Conservation (phyloP, 768 basidiomycete species). For the Boletus rubroflammeus region DNA sequence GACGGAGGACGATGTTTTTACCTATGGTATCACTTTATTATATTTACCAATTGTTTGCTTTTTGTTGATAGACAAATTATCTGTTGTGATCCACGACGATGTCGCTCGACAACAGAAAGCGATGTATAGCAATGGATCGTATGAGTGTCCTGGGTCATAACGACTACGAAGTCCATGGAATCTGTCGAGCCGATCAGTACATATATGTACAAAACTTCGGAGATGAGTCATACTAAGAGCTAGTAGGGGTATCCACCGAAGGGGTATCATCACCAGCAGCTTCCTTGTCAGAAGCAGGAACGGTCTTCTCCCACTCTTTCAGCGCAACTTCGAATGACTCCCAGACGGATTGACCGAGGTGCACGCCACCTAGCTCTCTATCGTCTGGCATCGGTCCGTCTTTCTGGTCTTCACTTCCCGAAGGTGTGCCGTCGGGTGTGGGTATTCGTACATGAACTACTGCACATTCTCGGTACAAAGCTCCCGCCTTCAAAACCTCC, state of each 20-base stretch:
- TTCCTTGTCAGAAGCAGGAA: conserved; percentile 20
- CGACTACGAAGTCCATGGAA: neutral
- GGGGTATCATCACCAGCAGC: conserved; percentile 21
- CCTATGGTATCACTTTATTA: conserved; percentile 21
- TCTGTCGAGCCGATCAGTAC: conserved; percentile 4
- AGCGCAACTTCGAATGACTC: conserved; percentile 67
- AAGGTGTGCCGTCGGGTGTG: conserved; percentile 18
- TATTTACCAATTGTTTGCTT: conserved; percentile 21
- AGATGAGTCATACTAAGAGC: conserved; percentile 10
- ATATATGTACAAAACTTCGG: neutral
- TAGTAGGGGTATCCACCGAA: conserved; percentile 22
- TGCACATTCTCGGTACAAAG: conserved; percentile 74
- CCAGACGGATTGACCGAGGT: conserved; percentile 68
- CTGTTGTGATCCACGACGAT: conserved; percentile 1
- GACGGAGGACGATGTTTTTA: conserved; percentile 1
- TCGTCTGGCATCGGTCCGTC: conserved; percentile 51
- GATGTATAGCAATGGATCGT: neutral
- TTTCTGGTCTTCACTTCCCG: conserved; percentile 24
- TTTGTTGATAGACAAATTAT: conserved; percentile 26
- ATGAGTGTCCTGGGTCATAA: neutral
- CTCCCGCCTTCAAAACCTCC: conserved; percentile 74
- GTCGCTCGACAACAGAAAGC: conserved; percentile 4
- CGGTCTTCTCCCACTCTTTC: conserved; percentile 58
- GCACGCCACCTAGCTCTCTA: conserved; percentile 68
- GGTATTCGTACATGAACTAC: conserved; percentile 49